Evolutionary conservation across 129 eudicot genomes (phyloP), one percentile per base, ranked within the genome.

Genomic region (Flaveria trinervia): DNA sequence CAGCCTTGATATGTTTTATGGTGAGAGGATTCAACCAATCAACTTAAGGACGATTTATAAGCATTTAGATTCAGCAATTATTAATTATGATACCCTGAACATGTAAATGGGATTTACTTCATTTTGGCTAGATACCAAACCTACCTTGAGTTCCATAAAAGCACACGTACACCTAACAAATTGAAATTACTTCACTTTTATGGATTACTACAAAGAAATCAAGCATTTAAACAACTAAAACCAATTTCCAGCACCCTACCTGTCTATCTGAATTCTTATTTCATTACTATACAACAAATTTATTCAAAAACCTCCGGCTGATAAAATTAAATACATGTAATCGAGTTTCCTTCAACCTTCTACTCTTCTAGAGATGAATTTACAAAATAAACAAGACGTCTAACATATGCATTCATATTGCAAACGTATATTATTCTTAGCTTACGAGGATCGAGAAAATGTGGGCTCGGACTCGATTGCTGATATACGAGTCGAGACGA

Each of bases 81-180:
- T 59, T 28, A 28, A 36, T 77, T 33, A 20, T 56, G 59, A 25
- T 7, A 78, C 17, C 41, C 1, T 26, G 36, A 59, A 28, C 6
- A 49, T 28, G 26, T 18, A 16, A 57, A 18, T 44, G 39, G 22
- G 39, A 26, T 26, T 75, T 17, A 62, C 46, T 41, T 48, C 57
- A 45, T n/a, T 59, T 7, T 70, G 68, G 72, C 41, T 69, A 15
- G 66, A 49, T 23, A 71, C 33, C 49, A 80, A 81, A 81, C 79
- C 84, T 59, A 75, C 70, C 51, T 61, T 54, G 7, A 36, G 8
- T 33, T 25, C 72, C 50, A 50, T 30, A 72, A 72, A 64, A 68
- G 56, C 55, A 67, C 16, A 13, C 62, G 67, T 33, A 36, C 41
- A 22, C 54, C 51, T 54, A 67, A 28, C 69, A 20, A 45, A 73